Percentiles rank a stretch among this genome's conserved stretches.
Evolutionary conservation across 2,329 filamentous ascomycete genomes (phyloP).

Genomic region (Elsinoe fawcettii): DNA sequence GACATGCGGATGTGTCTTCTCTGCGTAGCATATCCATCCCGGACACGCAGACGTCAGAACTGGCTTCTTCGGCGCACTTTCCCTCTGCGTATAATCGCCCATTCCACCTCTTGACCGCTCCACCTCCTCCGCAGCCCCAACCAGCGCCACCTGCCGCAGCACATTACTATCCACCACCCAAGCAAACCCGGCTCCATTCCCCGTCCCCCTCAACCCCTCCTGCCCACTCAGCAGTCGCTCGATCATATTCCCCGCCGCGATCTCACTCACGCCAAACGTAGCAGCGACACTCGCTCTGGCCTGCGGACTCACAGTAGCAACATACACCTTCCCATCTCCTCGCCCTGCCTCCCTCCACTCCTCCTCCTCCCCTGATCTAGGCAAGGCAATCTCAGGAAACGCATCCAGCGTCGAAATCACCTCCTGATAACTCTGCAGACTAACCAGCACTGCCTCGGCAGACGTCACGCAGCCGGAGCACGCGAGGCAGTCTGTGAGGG

Average conservation of each 20-base stretch:
- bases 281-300: constrained; percentile 81
- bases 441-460: constrained; percentile 93
- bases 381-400: constrained; percentile 37
- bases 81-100: constrained; percentile 18
- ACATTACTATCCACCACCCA: constrained; percentile 89
- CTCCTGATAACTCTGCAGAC: constrained; percentile 86
- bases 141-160: constrained; percentile 73
- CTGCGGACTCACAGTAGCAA: constrained; percentile 90
- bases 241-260: constrained; percentile 72
- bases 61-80: constrained; percentile 49
- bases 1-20: constrained; percentile 93
- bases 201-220: constrained; percentile 62
- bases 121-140: constrained; percentile 47
- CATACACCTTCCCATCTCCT: constrained; percentile 63
- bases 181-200: constrained; percentile 67
- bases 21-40: constrained; percentile 97
- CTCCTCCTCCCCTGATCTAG: constrained; percentile 21
- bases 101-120: constrained; percentile 26
- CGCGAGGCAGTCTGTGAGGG: constrained; percentile 91
- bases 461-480: constrained; percentile 97
- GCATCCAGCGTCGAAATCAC: constrained; percentile 75
- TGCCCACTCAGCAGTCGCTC: constrained; percentile 67
- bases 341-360: background rate
- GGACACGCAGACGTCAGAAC: constrained; percentile 86
- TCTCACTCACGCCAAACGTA: constrained; percentile 66